Base-by-base conservation (phyloP, 306 rosid genomes). In the Castanopsis chinensis region DNA sequence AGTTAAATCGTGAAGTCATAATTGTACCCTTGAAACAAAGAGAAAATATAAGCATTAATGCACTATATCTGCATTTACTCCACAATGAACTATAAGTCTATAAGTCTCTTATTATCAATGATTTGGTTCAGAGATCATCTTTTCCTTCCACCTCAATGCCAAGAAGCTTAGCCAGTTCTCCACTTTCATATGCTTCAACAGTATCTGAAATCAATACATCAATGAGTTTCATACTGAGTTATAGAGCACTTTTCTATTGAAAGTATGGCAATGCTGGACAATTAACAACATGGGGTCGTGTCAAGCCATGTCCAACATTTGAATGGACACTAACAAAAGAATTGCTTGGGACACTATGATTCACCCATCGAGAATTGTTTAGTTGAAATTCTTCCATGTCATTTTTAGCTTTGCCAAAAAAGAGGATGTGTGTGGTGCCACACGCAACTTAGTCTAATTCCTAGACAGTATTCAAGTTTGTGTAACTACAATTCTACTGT, bases 151-250 rank as follows among this genome's bases (percentile, higher is more conserved):
- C 69, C 82, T 55, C 89, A 56, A 91, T 85, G 78, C 93, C 98
- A 2, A 94, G 88, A 77, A 94, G 91, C 73, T 85, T 83, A 56
- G 89, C 87, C 78, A 94, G 83, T 74, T 63, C 78, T 43, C 98
- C 97, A 70, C 89, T 94, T 83, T 92, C 90, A 69, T 87, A 94
- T 69, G 93, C 97, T 71, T 79, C 97, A 17, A 86, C 79, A 6
- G 95, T 91, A 70, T 94, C 99, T 94, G 90, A 27, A 85, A 85
- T 76, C 74, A 80, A 27, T 69, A 59, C 4, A 45, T 15, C 9
- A 68, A 60, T 72, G 28, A 79, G 70, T 67, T 43, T 59, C 70
- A 60, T 18, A 63, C 9, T 1, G 25, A 67, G 3, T 64, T 6
- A 19, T 67, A 28, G 30, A 0, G 30, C 30, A 28, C 30, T 28